Evolutionary conservation across 2,329 filamentous ascomycete genomes (phyloP).

Genomic region (Sclerotiophoma versabilis): DNA sequence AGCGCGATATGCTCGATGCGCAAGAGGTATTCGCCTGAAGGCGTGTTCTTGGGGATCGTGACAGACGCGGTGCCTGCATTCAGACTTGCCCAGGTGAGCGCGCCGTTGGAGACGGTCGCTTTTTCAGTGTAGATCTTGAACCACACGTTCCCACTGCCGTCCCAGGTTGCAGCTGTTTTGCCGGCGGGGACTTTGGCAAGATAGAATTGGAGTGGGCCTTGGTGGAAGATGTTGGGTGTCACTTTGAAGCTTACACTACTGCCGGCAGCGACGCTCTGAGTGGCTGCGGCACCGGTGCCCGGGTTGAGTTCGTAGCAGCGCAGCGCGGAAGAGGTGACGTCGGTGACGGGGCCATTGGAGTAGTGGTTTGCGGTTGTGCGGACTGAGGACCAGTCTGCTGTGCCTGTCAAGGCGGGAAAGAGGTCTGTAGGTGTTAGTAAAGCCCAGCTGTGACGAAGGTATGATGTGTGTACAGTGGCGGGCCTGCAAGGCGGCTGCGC

Average conservation of each 20-base stretch:
- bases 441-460: neutral
- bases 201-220: conserved; percentile 48
- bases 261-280: conserved; percentile 39
- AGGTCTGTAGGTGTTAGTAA: conserved; percentile 31
- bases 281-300: conserved; percentile 23
- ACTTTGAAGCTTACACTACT: conserved; percentile 43
- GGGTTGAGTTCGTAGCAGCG: conserved; percentile 45
- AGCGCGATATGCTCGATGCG: conserved; percentile 57
- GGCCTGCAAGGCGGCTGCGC: conserved; percentile 33
- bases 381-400: conserved; percentile 42
- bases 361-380: conserved; percentile 44
- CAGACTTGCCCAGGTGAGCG: conserved; percentile 37
- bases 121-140: conserved; percentile 46
- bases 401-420: conserved; percentile 23
- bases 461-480: conserved; percentile 26
- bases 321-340: conserved; percentile 40
- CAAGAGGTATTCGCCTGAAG: conserved; percentile 55
- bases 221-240: conserved; percentile 42
- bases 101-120: conserved; percentile 25
- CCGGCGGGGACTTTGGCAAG: conserved; percentile 47
- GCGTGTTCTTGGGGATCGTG: conserved; percentile 50
- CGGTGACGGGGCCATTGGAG: conserved; percentile 37
- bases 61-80: conserved; percentile 38
- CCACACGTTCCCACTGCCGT: conserved; percentile 46
- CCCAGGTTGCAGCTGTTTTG: conserved; percentile 36